Evolutionary conservation across 1,284 basidiomycete genomes (phyloP), one percentile per base, ranked within the genome.

Genomic region (Tylopilus orsonianus): DNA sequence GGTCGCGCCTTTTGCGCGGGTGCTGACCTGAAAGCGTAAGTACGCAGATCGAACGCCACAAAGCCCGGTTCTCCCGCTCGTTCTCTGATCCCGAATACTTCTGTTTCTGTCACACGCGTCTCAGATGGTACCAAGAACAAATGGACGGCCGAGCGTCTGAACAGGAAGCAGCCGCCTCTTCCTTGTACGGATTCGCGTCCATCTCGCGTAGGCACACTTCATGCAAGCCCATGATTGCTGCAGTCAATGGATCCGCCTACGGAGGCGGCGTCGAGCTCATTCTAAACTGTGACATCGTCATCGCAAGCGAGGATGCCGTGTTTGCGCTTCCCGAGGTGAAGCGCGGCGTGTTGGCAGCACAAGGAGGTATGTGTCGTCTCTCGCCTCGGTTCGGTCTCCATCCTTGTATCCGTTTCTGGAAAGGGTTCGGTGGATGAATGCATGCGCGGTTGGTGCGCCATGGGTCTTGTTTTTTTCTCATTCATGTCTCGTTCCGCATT

Each of bases 241-340:
- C 91, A 3, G 85, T 93, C 2, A 83, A 87, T 56, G 91, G 91
- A 12, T 77, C 83, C 24, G 83, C 87, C 3, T 86, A 85, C 55
- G 92, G 91, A 12, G 92, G 91, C 5, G 92, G 90, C 2, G 75
- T 82, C 35, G 91, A 94, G 63, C 79, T 92, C 42, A 56, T 90
- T 1, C 64, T 93, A 8, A 93, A 93, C 55, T 92, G 88, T 56
- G 91, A 94, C 62, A 64, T 93, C 22, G 87, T 93, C 26, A 70
- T 95, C n/a, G 85, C 90, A 2, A 79, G 75, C 47, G 74, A 83
- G 37, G 77, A 83, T 10, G 84, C 87, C 6, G 80, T 78, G 48
- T 86, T 95, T 52, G 87, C 80, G 3, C 74, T 93, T 29, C 90
- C 90, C 0, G 92, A 94, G 59, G 91, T 91, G 2, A 85, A 83